Percentiles rank a stretch among this genome's conserved stretches.
These are phyloP conservation scores for Aspergillus sp. DNA, from an alignment of 2,329 filamentous ascomycete species.

Conservation along the genomic window DNA sequence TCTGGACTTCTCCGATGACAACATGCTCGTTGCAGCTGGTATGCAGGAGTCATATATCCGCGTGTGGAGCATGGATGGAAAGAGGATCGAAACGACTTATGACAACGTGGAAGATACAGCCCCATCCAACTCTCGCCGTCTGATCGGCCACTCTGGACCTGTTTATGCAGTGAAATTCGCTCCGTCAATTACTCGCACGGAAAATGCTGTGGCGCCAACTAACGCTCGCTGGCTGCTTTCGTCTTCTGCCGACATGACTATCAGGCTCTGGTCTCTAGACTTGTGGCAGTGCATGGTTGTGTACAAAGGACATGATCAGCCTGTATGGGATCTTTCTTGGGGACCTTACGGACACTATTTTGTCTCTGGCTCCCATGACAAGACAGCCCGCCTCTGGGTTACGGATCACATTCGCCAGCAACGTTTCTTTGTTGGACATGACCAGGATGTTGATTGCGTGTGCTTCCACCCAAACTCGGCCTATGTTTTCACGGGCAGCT, in stretches of 20 bases:
- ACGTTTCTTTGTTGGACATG: conserved; percentile 85
- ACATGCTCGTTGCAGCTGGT: conserved; percentile 78
- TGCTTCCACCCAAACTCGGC: conserved; percentile 91
- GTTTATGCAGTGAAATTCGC: conserved; percentile 90
- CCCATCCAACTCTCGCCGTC: conserved; percentile 66
- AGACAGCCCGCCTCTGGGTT: conserved; percentile 83
- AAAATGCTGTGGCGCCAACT: conserved; percentile 50
- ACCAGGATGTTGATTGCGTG: conserved; percentile 86
- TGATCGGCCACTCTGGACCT: conserved; percentile 84
- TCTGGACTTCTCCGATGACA: conserved; percentile 91
- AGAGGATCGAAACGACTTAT: conserved; percentile 66
- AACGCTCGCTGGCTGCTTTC: conserved; percentile 76
- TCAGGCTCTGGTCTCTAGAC: conserved; percentile 90
- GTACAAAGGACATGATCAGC: conserved; percentile 88
- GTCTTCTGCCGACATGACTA: conserved; percentile 77
- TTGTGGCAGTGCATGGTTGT: conserved; percentile 88
- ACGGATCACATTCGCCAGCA: conserved; percentile 89
- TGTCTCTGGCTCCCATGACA: conserved; percentile 79
- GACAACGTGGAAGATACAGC: conserved; percentile 56
- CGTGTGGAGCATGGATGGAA: conserved; percentile 86
- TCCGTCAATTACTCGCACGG: conserved; percentile 54
- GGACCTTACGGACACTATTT: conserved; percentile 96
- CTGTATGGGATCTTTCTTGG: conserved; percentile 84
- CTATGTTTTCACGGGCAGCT: conserved; percentile 89
- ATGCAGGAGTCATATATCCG: conserved; percentile 94